These are phyloP conservation scores for Atkinsonella texensis DNA, from an alignment of 2,329 filamentous ascomycete genomes.

Conservation along the genomic window DNA sequence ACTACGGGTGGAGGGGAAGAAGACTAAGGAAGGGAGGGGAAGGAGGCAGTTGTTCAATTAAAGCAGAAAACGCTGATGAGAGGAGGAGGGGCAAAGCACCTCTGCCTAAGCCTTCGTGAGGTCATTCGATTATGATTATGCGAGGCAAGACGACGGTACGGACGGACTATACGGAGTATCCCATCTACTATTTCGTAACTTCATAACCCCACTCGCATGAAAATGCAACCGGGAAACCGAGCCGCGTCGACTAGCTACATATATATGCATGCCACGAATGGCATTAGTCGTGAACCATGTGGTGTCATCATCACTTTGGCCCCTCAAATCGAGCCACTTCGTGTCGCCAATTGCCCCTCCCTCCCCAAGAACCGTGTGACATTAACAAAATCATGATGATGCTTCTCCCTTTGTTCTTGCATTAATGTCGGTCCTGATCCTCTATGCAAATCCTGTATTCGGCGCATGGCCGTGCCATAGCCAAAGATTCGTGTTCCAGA, in stretches of 20 bases:
- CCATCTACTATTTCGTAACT: not conserved
- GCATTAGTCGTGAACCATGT: not conserved
- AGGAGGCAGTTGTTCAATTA: too few species aligned
- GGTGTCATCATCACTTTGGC: too few species aligned
- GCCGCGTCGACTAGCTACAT: not conserved
- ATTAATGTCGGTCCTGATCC: too few species aligned
- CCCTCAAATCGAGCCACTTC: not conserved
- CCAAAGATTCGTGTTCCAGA: not conserved
- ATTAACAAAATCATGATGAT: too few species aligned
- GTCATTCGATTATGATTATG: not conserved
- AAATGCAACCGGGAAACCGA: not conserved
- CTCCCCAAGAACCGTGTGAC: not conserved
- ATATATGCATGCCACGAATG: not conserved
- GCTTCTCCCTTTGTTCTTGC: too few species aligned
- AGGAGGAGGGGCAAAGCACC: not conserved
- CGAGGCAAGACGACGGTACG: not conserved
- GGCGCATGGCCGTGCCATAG: not conserved
- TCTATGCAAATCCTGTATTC: not conserved
- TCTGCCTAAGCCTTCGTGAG: not conserved
- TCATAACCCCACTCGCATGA: not conserved
- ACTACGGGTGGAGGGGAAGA: not conserved
- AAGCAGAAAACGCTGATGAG: too few species aligned
- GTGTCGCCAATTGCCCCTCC: not conserved
- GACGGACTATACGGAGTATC: not conserved
- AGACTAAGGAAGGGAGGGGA: not conserved